These are phyloP conservation scores for Mycena galopus DNA, from an alignment of 768 basidiomycete species.

Conservation along the genomic window DNA sequence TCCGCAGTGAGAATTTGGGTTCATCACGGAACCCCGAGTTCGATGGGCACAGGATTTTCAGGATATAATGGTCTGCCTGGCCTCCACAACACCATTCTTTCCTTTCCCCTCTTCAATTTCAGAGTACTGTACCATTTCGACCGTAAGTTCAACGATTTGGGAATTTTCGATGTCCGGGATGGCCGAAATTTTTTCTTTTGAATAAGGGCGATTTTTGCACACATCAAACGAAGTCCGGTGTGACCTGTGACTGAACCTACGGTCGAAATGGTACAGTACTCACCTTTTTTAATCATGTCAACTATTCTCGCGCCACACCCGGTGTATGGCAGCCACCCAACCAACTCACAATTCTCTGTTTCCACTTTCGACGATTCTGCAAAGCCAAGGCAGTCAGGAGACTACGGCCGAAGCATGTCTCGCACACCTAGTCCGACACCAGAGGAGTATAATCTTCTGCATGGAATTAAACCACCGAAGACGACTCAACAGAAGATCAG, in stretches of 20 bases:
- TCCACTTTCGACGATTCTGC: constrained; percentile 15
- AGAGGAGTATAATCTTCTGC: constrained; percentile 46
- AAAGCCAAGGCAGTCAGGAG: background rate
- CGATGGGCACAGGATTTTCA: too few species aligned
- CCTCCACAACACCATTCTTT: background rate
- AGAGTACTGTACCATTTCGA: too few species aligned
- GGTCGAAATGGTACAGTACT: too few species aligned
- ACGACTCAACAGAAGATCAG: constrained; percentile 19
- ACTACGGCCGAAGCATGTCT: constrained; percentile 3
- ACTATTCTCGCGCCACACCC: constrained; percentile 14
- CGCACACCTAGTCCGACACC: constrained; percentile 56
- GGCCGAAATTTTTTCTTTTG: too few species aligned
- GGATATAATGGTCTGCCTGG: background rate
- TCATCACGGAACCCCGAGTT: too few species aligned
- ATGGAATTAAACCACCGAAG: constrained; percentile 31
- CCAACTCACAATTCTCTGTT: background rate
- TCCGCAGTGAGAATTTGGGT: background rate
- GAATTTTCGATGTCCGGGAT: too few species aligned
- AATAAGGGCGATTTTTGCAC: too few species aligned
- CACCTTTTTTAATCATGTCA: constrained; percentile 14
- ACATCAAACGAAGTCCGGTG: too few species aligned
- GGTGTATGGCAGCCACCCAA: constrained; percentile 12
- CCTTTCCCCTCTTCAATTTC: background rate
- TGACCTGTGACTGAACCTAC: too few species aligned
- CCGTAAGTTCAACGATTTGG: too few species aligned